A percentile compares a stretch with the other conserved stretches of the same genome.
Evolutionary conservation across 129 eudicot species (phyloP).

Genomic region (Dittrichia graveolens): DNA sequence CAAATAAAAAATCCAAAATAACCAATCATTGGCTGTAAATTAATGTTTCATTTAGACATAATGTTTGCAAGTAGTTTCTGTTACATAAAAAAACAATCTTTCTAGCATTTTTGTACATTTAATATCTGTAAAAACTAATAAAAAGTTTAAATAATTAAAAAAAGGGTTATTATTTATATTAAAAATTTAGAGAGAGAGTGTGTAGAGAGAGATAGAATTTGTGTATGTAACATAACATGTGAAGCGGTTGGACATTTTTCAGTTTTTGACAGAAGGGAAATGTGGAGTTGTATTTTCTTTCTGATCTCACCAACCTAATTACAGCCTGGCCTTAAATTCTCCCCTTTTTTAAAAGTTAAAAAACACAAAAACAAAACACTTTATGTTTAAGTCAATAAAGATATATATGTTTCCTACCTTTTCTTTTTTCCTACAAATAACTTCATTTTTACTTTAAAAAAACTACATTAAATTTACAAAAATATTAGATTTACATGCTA

Average conservation of each 20-base stretch:
- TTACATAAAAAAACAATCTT: too few species aligned
- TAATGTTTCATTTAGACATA: too few species aligned
- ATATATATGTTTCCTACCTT: not conserved
- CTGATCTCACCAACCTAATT: conserved; percentile 34
- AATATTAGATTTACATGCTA: not conserved
- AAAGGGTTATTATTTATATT: not conserved
- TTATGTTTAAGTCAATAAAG: conserved; percentile 19
- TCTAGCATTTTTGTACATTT: too few species aligned
- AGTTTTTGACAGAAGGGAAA: conserved; percentile 39
- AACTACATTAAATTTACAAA: not conserved
- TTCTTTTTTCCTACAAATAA: not conserved
- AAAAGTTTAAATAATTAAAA: too few species aligned
- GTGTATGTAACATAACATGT: conserved; percentile 33
- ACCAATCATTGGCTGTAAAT: too few species aligned
- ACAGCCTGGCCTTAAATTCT: conserved; percentile 33
- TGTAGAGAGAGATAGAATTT: not conserved
- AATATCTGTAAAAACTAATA: too few species aligned
- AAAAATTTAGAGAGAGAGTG: not conserved
- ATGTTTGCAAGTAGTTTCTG: too few species aligned
- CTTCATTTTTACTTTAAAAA: not conserved
- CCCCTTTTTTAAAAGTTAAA: conserved; percentile 15
- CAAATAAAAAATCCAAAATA: too few species aligned
- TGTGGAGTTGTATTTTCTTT: conserved; percentile 30
- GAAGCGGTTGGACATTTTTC: conserved; percentile 33
- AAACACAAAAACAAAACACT: conserved; percentile 10